Evolutionary conservation across 1,139 yeast species (phyloP).

Genomic region (Protomyces inouyei): DNA sequence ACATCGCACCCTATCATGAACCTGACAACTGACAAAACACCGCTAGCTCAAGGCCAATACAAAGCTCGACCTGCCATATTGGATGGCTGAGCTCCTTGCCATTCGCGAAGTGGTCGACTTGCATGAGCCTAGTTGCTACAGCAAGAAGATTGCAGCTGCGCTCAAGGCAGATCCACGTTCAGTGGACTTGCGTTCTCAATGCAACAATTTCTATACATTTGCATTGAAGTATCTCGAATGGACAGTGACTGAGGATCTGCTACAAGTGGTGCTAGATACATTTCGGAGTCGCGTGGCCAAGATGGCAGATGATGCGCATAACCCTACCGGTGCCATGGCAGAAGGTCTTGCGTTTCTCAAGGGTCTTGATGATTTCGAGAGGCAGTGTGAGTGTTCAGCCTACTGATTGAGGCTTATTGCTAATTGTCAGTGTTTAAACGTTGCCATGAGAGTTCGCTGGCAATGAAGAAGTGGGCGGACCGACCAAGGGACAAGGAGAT

Average conservation of each 20-base stretch:
- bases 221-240: conserved; percentile 34
- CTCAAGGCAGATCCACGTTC: conserved; percentile 67
- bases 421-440: conserved; percentile 46
- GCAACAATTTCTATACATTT: conserved; percentile 61
- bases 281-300: conserved; percentile 61
- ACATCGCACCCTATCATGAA: neutral
- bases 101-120: conserved; percentile 43
- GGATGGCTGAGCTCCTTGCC: conserved; percentile 83
- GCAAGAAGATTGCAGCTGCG: conserved; percentile 65
- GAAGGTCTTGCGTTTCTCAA: conserved; percentile 50
- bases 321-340: conserved; percentile 43
- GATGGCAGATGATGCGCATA: conserved; percentile 66
- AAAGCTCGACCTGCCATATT: conserved; percentile 73
- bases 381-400: conserved; percentile 38
- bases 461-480: conserved; percentile 56
- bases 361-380: conserved; percentile 73
- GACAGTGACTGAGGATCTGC: conserved; percentile 23
- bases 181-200: conserved; percentile 64
- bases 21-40: neutral
- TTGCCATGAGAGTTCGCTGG: conserved; percentile 59
- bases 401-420: neutral
- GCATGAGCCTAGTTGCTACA: conserved; percentile 40
- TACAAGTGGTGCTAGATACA: conserved; percentile 38
- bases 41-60: conserved; percentile 54
- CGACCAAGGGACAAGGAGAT: conserved; percentile 13